Conservation (phyloP, 2,329 filamentous ascomycete genomes). For the Fusarium fracticaudum region DNA sequence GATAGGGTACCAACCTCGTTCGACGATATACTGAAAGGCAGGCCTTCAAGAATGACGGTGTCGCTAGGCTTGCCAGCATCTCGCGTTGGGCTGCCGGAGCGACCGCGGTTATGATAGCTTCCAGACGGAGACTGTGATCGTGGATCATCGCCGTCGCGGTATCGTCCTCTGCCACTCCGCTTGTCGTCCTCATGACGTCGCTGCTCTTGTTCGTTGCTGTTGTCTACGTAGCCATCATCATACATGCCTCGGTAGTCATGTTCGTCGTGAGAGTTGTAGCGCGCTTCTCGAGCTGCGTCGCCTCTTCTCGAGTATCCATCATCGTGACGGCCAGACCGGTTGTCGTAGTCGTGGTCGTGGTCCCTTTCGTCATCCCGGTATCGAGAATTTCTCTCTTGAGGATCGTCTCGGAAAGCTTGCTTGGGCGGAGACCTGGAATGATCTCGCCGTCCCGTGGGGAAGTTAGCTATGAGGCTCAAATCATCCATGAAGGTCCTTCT, state of each 20-base stretch:
- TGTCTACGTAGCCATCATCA: slow-evolving; percentile 49
- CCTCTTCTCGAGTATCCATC: slow-evolving; percentile 39
- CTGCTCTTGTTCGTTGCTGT: slow-evolving; percentile 32
- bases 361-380: slow-evolving; percentile 41
- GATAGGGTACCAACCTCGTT: slow-evolving; percentile 58
- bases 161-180: slow-evolving; percentile 28
- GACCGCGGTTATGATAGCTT: slow-evolving; percentile 44
- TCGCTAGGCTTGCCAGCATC: slow-evolving; percentile 57
- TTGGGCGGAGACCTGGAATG: slow-evolving; percentile 56
- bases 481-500: slow-evolving; percentile 43
- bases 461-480: slow-evolving; percentile 56
- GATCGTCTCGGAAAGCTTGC: slow-evolving; percentile 51
- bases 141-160: slow-evolving; percentile 32
- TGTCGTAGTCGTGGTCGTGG: slow-evolving; percentile 34
- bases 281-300: slow-evolving; percentile 39
- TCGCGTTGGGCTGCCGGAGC: slow-evolving; percentile 48
- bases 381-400: slow-evolving; percentile 42
- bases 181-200: slow-evolving; percentile 36
- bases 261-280: slow-evolving; percentile 43
- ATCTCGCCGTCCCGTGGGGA: slow-evolving; percentile 55
- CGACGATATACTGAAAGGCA: slow-evolving; percentile 60
- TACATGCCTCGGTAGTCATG: slow-evolving; percentile 52
- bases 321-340: slow-evolving; percentile 43
- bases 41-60: slow-evolving; percentile 65
- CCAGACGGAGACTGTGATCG: slow-evolving; percentile 42